Conservation (phyloP, 352 stramenopile genomes). For the Phytophthora pinifolia region DNA sequence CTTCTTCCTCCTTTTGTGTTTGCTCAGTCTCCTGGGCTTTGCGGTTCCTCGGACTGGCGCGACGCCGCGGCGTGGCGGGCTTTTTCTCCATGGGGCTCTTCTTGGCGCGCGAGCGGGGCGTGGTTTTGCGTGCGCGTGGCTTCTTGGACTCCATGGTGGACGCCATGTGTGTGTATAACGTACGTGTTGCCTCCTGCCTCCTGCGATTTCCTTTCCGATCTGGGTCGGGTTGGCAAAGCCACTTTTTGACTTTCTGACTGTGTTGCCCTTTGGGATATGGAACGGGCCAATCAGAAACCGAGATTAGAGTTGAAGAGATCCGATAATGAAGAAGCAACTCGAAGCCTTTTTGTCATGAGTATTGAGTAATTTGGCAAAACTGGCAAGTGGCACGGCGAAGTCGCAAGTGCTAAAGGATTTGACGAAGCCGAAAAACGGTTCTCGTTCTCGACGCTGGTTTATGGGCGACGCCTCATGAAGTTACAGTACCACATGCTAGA, state of each 20-base stretch:
- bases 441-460: too few species aligned
- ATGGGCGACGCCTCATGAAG: too few species aligned
- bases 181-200: constrained; percentile 3
- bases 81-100: constrained; percentile 22
- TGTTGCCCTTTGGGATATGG: constrained; percentile 16
- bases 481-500: too few species aligned
- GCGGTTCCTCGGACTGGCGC: constrained; percentile 23
- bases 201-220: constrained; percentile 31
- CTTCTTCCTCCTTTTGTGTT: neutral
- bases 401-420: too few species aligned
- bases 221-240: constrained; percentile 10
- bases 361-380: too few species aligned
- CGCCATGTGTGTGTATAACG: constrained; percentile 10
- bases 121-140: constrained; percentile 22
- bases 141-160: constrained; percentile 10
- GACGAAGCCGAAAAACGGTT: too few species aligned
- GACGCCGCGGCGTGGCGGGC: constrained; percentile 26
- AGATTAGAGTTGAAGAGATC: constrained; percentile 3
- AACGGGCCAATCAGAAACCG: constrained; percentile 28
- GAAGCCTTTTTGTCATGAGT: too few species aligned
- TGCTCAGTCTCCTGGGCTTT: constrained; percentile 17
- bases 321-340: too few species aligned
- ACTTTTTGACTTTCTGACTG: too few species aligned
- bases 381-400: too few species aligned
- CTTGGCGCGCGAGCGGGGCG: constrained; percentile 16